Evolutionary conservation across 2,329 filamentous ascomycete species (phyloP).

Genomic region (Gaeumannomyces sp.): DNA sequence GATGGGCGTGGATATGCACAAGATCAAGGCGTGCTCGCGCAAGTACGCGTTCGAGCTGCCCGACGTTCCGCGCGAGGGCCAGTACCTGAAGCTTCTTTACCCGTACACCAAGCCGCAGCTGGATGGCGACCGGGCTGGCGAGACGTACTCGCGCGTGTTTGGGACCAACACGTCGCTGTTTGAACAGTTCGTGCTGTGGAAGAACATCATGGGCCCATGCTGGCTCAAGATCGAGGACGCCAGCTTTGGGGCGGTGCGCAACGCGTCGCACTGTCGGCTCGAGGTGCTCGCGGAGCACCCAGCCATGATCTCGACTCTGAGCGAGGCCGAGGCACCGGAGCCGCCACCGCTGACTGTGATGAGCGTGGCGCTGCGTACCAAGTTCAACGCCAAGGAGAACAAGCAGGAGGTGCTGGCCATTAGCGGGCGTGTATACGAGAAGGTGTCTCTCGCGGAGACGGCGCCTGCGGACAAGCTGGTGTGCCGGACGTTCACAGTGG

Average conservation of each 20-base stretch:
- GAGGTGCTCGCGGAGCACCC: slow-evolving; percentile 80
- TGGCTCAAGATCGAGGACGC: slow-evolving; percentile 89
- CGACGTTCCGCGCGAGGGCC: slow-evolving; percentile 77
- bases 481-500: slow-evolving; percentile 84
- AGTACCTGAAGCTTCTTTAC: slow-evolving; percentile 95
- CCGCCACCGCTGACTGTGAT: slow-evolving; percentile 89
- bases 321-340: slow-evolving; percentile 70
- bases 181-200: slow-evolving; percentile 97
- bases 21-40: slow-evolving; percentile 81
- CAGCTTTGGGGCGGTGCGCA: slow-evolving; percentile 78
- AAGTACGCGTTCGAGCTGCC: slow-evolving; percentile 95
- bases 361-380: slow-evolving; percentile 84
- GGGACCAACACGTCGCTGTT: slow-evolving; percentile 91
- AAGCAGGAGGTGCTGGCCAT: slow-evolving; percentile 93
- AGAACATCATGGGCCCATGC: slow-evolving; percentile 97
- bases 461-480: slow-evolving; percentile 83
- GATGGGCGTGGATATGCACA: slow-evolving; percentile 81
- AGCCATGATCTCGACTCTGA: slow-evolving; percentile 64
- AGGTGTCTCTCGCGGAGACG: slow-evolving; percentile 79
- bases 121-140: slow-evolving; percentile 63
- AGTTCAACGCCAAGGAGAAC: slow-evolving; percentile 85
- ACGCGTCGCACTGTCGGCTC: slow-evolving; percentile 94
- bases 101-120: slow-evolving; percentile 79
- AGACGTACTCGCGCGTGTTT: slow-evolving; percentile 92
- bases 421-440: slow-evolving; percentile 88